These are phyloP conservation scores for Saksenaea vasiformis DNA, from an alignment of 371 early-diverging fungal species.

Conservation along the genomic window DNA sequence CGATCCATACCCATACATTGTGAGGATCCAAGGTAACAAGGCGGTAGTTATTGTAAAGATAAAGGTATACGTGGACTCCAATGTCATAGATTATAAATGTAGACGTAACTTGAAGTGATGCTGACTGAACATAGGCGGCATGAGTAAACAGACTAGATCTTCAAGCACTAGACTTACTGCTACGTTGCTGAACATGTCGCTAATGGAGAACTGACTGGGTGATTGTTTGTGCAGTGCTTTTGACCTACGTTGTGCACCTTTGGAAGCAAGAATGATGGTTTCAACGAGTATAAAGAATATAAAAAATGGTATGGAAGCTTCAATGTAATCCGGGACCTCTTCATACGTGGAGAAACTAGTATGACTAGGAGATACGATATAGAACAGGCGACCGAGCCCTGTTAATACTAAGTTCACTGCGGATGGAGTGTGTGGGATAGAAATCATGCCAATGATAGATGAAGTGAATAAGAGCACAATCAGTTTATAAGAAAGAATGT, in stretches of 20 bases:
- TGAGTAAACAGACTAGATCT: background rate
- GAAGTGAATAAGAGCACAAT: too few relatives aligned
- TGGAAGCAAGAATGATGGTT: slow-evolving; percentile 26
- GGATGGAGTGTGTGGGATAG: background rate
- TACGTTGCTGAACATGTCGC: slow-evolving; percentile 50
- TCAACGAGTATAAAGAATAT: slow-evolving; percentile 46
- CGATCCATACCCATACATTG: slow-evolving; percentile 42
- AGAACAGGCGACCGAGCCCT: slow-evolving; percentile 52
- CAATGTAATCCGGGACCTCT: slow-evolving; percentile 55
- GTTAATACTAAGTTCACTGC: background rate
- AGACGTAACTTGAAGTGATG: slow-evolving; percentile 9
- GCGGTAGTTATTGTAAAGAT: slow-evolving; percentile 41
- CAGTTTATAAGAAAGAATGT: too few relatives aligned
- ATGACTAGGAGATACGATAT: slow-evolving; percentile 47
- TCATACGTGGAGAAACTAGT: slow-evolving; percentile 33
- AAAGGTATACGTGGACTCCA: slow-evolving; percentile 42
- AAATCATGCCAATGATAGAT: background rate
- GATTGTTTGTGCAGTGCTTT: slow-evolving; percentile 30
- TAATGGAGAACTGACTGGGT: slow-evolving; percentile 44
- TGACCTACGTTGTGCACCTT: slow-evolving; percentile 32
- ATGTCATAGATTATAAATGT: slow-evolving; percentile 38
- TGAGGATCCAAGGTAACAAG: slow-evolving; percentile 35
- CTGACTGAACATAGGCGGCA: background rate
- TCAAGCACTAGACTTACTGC: slow-evolving; percentile 16
- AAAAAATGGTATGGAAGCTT: slow-evolving; percentile 53